Evolutionary conservation across 1,284 basidiomycete genomes (phyloP).

Genomic region (Malassezia caprae): DNA sequence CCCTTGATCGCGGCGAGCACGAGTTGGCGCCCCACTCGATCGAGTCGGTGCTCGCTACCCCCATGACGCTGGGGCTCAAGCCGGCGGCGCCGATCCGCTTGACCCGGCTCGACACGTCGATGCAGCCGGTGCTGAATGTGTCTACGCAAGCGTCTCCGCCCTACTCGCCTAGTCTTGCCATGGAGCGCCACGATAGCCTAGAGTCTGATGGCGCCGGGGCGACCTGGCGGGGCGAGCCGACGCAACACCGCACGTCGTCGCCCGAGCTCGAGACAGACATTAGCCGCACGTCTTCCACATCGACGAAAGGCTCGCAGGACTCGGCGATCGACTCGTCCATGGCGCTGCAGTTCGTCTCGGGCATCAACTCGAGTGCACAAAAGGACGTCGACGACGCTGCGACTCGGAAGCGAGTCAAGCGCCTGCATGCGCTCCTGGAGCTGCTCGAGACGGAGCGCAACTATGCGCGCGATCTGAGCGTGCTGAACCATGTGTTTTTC

Average conservation of each 20-base stretch:
- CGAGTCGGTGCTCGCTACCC: neutral
- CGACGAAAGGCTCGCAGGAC: conserved; percentile 25
- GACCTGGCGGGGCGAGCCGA: neutral
- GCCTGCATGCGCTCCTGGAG: conserved; percentile 31
- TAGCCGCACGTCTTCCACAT: conserved; percentile 39
- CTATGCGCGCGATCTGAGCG: conserved; percentile 41
- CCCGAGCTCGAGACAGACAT: conserved; percentile 31
- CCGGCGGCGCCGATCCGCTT: conserved; percentile 2
- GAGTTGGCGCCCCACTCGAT: neutral
- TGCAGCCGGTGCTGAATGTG: neutral
- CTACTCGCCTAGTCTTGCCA: neutral
- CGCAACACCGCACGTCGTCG: conserved; percentile 4
- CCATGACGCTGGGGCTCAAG: neutral
- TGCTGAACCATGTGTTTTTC: conserved; percentile 42
- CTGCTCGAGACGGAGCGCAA: conserved; percentile 43
- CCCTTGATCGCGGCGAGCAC: neutral
- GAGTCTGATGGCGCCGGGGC: neutral
- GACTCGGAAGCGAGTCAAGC: neutral
- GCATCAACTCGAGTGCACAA: conserved; percentile 1
- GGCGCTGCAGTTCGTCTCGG: conserved; percentile 17
- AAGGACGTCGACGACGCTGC: neutral
- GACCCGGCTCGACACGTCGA: neutral
- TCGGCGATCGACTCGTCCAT: conserved; percentile 21
- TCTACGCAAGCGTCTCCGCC: neutral
- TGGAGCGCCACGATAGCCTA: neutral